Conservation (phyloP, 495 filamentous ascomycete genomes). For the Oleoguttula mirabilis region DNA sequence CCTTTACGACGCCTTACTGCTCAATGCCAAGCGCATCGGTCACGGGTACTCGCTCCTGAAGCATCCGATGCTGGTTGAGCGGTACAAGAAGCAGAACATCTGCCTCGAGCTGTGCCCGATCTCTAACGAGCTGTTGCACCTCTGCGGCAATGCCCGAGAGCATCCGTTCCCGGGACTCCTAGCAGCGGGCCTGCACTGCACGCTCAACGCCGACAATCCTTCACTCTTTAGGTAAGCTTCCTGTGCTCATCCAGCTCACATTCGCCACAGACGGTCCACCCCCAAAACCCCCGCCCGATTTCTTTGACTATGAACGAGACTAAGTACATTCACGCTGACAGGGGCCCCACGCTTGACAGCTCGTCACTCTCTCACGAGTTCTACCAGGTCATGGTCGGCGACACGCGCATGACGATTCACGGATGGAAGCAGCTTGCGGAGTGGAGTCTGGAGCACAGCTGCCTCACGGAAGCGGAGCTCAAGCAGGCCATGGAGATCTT, state of each 20-base stretch:
- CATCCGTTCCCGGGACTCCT: conserved; percentile 30
- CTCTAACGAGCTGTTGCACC: conserved; percentile 32
- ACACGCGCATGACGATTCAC: conserved; percentile 27
- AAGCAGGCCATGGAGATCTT: conserved; percentile 20
- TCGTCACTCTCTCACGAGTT: conserved; percentile 31
- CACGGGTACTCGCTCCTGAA: conserved; percentile 31
- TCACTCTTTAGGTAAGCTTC: conserved; percentile 29
- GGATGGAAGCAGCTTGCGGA: conserved; percentile 31
- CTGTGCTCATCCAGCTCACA: too few species aligned
- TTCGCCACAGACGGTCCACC: too few species aligned
- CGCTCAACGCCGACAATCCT: conserved; percentile 32
- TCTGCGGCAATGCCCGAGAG: conserved; percentile 31
- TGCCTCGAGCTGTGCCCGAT: conserved; percentile 32
- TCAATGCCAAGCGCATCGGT: conserved; percentile 30
- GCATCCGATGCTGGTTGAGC: conserved; percentile 27
- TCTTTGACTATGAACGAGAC: too few species aligned
- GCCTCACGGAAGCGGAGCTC: conserved; percentile 22
- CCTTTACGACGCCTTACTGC: conserved; percentile 27
- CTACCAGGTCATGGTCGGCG: conserved; percentile 33
- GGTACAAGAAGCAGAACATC: conserved; percentile 28
- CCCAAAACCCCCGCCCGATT: too few species aligned
- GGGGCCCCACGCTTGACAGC: conserved; percentile 18
- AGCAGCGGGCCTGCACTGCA: conserved; percentile 29
- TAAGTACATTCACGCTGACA: conserved; percentile 3
- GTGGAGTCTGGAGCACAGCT: conserved; percentile 31